Base-by-base conservation (phyloP, 2,329 filamentous ascomycete species). In the Scedosporium dehoogii region DNA sequence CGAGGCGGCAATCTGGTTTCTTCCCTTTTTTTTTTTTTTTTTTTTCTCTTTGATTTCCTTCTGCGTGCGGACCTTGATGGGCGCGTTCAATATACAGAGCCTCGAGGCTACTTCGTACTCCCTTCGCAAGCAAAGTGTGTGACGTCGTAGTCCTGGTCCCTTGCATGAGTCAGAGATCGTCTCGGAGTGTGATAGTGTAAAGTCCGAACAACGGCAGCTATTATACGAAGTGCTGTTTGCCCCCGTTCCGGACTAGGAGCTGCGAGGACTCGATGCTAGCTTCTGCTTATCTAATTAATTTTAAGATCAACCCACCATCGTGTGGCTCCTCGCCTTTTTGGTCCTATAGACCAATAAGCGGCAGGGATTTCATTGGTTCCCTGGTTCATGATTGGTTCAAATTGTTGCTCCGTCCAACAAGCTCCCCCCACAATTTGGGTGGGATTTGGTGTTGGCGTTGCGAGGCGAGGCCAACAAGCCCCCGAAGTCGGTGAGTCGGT, bases 1-100 rank as follows among this genome's bases (percentile, higher is more conserved):
- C 51, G 51, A 23, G 51, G 51, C 51, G 51, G 51, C 23, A 55
- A 55, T 23, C 21, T 51, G 58, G 14, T 60, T 64, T 61, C 61
- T 59, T 64, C 44, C 61, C 23, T 61, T 48, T 58, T 60, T 25
- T 18, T 61, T 62, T 59, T 64, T 51, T 62, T 27, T 61, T 48
- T 58, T 60, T 25, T 18, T 41, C 51, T 23, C 21, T 25, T 23
- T 23, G 7, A 29, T 25, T 55, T 48, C 6, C 18, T 21, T 21
- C 4, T 46, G 18, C 14, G 14, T n/a, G 16, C 3, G 14, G 16
- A 23, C 44, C 10, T 48, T 12, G 14, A 48, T 48, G 2, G 16
- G 10, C 33, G 33, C 33, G 33, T 38, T 4, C 33, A 38, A 38
- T 38, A 38, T 38, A 38, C 33, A 12, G 33, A 14, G 10, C 33